Base-by-base conservation (phyloP, 306 rosid species). In the Luffa aegyptiaca region DNA sequence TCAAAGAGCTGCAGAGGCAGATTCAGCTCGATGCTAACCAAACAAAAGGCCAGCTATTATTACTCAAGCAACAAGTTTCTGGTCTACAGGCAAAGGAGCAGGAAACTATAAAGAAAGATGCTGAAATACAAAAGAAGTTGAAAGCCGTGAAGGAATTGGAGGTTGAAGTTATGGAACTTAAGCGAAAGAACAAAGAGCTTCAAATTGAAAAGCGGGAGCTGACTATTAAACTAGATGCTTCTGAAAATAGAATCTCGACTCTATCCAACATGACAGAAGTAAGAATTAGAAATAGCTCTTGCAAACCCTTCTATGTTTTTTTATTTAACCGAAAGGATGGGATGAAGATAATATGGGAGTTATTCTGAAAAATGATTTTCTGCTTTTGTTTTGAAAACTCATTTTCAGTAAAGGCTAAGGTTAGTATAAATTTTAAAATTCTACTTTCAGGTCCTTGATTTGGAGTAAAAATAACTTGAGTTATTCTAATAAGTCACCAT, bases 21-120 rank as follows among this genome's bases (percentile, higher is more conserved):
- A 93, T 96, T 77, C 98, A 96, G 86, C 96, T 91, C 35, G 96
- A 93, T 63, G 93, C 98, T 73, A 90, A 88, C 90, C 99, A 93
- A 85, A 93, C 98, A 31, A 96, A 96, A 84, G 97, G 96, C 80
- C 99, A 91, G 83, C 82, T 96, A 76, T 86, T 93, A 92, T 87
- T 96, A 87, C 99, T 96, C 84, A 96, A 96, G 84, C 98, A 96
- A 73, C 98, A 96, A 86, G 99, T 96, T 77, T 86, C 88, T 33
- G 86, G 92, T 86, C 84, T 96, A 18, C 99, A 84, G 88, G 85
- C 79, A 51, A 96, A 90, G 84, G 99, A 93, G 83, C 94, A 87
- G 64, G 92, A 79, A 75, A 91, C 90, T 35, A 82, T 86, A 12
- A 89, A 83, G 86, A 96, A 89, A 82, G 99, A 96, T 85, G 80